A percentile compares a stretch with the other conserved stretches of the same genome.
Conservation (phyloP, 2,329 filamentous ascomycete genomes). For the Fusarium sp. region DNA sequence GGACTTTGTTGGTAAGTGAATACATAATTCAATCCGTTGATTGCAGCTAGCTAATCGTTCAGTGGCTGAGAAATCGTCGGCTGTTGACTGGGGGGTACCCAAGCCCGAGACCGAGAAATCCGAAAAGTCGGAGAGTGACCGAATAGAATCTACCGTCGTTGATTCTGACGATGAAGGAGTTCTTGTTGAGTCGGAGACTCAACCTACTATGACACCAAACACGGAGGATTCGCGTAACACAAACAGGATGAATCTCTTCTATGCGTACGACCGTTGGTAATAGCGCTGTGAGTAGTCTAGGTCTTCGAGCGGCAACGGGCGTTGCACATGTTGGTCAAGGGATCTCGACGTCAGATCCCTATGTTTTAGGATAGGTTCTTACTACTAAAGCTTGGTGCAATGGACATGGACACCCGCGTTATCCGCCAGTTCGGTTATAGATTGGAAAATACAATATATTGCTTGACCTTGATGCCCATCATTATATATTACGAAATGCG, state of each 20-base stretch:
- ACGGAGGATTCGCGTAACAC: no score
- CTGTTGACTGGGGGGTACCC: background rate
- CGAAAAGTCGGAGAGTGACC: background rate
- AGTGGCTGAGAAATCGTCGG: background rate
- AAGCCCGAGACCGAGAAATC: background rate
- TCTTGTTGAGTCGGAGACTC: background rate
- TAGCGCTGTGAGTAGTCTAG: no score
- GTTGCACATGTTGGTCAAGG: background rate
- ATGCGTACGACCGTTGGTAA: background rate
- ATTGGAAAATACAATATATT: background rate
- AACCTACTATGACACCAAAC: background rate
- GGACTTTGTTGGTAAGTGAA: background rate
- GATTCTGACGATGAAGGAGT: background rate
- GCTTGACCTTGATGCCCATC: background rate
- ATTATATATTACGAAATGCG: background rate
- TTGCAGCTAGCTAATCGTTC: background rate
- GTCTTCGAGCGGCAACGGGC: background rate
- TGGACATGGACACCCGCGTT: background rate
- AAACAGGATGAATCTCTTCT: background rate
- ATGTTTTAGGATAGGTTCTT: accelerated
- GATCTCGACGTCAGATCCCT: accelerated
- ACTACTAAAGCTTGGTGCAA: background rate
- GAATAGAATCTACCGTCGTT: background rate
- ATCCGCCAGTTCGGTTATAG: accelerated
- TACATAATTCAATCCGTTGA: no score